Evolutionary conservation across 2,329 filamentous ascomycete genomes (phyloP).

Genomic region (Aspergillus uvarum): DNA sequence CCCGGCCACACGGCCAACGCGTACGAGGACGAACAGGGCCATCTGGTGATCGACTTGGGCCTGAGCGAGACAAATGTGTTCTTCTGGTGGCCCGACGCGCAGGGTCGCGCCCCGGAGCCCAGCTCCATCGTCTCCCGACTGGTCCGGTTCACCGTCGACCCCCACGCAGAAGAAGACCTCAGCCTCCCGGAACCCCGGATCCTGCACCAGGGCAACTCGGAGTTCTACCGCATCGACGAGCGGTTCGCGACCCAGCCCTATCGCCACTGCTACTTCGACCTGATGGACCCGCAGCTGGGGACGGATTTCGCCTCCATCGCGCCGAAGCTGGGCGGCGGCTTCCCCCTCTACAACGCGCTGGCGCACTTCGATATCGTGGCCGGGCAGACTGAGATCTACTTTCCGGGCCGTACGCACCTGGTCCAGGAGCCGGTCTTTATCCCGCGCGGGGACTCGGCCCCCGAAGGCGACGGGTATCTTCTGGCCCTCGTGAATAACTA

Average conservation of each 20-base stretch:
- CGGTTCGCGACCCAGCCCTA: slow-evolving; percentile 41
- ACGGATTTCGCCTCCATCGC: slow-evolving; percentile 31
- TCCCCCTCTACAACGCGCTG: slow-evolving; percentile 48
- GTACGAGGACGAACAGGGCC: slow-evolving; percentile 32
- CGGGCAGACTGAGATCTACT: slow-evolving; percentile 45
- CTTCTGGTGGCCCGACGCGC: slow-evolving; percentile 44
- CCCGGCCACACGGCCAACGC: slow-evolving; percentile 41
- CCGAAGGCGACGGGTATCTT: slow-evolving; percentile 26
- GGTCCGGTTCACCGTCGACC: slow-evolving; percentile 28
- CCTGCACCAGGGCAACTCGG: slow-evolving; percentile 40
- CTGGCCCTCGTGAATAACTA: slow-evolving; percentile 26
- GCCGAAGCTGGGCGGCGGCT: slow-evolving; percentile 31
- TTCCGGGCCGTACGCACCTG: slow-evolving; percentile 40
- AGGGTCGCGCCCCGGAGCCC: slow-evolving; percentile 35
- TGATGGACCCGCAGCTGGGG: slow-evolving; percentile 41
- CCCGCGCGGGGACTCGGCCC: slow-evolving; percentile 9
- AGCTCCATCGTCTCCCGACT: slow-evolving; percentile 26
- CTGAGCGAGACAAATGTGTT: slow-evolving; percentile 44
- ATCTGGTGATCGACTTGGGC: slow-evolving; percentile 38
- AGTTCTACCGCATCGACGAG: slow-evolving; percentile 54
- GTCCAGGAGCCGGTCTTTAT: slow-evolving; percentile 29
- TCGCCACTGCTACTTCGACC: slow-evolving; percentile 44
- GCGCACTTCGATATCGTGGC: slow-evolving; percentile 45
- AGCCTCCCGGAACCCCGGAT: slow-evolving; percentile 23
- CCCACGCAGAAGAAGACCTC: slow-evolving; percentile 18